Percentiles rank a stretch among this genome's conserved stretches.
These are phyloP conservation scores for Galerina sulciceps DNA, from an alignment of 768 basidiomycete species.

Conservation along the genomic window DNA sequence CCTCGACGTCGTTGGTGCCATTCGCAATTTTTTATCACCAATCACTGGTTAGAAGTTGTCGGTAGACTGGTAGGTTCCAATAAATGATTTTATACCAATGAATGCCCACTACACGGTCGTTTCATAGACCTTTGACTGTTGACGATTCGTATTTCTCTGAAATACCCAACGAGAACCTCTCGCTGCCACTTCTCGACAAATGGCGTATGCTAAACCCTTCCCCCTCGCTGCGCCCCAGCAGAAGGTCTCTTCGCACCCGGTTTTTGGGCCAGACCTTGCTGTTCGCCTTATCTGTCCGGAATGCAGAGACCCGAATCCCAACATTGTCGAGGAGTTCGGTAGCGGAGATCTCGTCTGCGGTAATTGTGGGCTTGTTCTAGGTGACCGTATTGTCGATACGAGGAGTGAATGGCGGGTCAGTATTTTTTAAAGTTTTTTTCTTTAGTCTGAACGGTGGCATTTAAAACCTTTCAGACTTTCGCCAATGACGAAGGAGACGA, in stretches of 20 bases:
- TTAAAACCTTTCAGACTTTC: conserved; percentile 71
- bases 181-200: conserved; percentile 34
- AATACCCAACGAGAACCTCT: conserved; percentile 24
- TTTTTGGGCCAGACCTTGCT: conserved; percentile 81
- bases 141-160: conserved; percentile 11
- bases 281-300: conserved; percentile 95
- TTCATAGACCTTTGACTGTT: conserved; percentile 24
- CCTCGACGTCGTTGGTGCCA: conserved; percentile 25
- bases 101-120: conserved; percentile 23
- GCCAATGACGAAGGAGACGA: conserved; percentile 99
- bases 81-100: conserved; percentile 15
- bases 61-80: conserved; percentile 27
- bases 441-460: conserved; percentile 20
- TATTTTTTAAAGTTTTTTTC: conserved; percentile 26
- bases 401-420: conserved; percentile 97
- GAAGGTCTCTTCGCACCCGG: conserved; percentile 57
- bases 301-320: conserved; percentile 90
- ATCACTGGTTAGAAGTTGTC: conserved; percentile 14
- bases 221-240: conserved; percentile 68
- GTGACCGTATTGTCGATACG: conserved; percentile 96
- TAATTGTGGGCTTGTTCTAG: conserved; percentile 90
- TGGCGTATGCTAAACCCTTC: conserved; percentile 82
- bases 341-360: conserved; percentile 97
- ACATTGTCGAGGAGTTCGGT: conserved; percentile 97
- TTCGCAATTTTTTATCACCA: conserved; percentile 16